Evolutionary conservation across 1,139 yeast genomes (phyloP).

Genomic region (Candida smagusa): DNA sequence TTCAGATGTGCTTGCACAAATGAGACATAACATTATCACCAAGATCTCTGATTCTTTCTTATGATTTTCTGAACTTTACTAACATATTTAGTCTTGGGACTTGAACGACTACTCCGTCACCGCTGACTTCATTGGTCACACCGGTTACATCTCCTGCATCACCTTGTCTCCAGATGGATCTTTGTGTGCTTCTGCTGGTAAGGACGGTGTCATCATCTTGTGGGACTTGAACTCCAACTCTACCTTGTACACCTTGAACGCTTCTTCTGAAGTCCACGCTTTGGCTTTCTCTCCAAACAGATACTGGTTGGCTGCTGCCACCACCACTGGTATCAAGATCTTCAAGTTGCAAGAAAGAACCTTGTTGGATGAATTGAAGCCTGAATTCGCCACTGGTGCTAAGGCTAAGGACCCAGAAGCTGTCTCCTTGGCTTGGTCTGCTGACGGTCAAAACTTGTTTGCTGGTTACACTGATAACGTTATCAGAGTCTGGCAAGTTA

Average conservation of each 20-base stretch:
- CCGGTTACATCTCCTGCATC: slow-evolving; percentile 97
- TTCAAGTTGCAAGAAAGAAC: slow-evolving; percentile 96
- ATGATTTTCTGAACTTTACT: slow-evolving; percentile 20
- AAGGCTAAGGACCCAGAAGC: slow-evolving; percentile 98
- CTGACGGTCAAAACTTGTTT: slow-evolving; percentile 99
- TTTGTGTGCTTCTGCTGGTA: slow-evolving; percentile 98
- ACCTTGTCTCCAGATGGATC: slow-evolving; percentile 99
- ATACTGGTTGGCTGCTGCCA: slow-evolving; percentile 99
- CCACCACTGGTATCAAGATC: slow-evolving; percentile 96
- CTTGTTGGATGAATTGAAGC: slow-evolving; percentile 97
- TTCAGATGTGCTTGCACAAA: slow-evolving; percentile 88
- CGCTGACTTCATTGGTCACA: slow-evolving; percentile 99
- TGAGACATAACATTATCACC: slow-evolving; percentile 96
- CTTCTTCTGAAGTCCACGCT: slow-evolving; percentile 97
- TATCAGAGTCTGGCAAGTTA: slow-evolving; percentile 99
- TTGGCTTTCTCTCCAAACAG: slow-evolving; percentile 99
- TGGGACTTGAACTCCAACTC: slow-evolving; percentile 93
- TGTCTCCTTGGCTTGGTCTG: slow-evolving; percentile 98
- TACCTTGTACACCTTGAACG: slow-evolving; percentile 91
- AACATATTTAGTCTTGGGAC: slow-evolving; percentile 83
- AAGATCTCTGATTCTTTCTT: slow-evolving; percentile 83
- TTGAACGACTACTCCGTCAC: slow-evolving; percentile 79
- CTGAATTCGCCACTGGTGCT: slow-evolving; percentile 89
- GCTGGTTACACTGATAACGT: slow-evolving; percentile 99
- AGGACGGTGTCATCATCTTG: slow-evolving; percentile 98